Base-by-base conservation (phyloP, 169 alveolate genomes). In the Sarcocystis neurona region DNA sequence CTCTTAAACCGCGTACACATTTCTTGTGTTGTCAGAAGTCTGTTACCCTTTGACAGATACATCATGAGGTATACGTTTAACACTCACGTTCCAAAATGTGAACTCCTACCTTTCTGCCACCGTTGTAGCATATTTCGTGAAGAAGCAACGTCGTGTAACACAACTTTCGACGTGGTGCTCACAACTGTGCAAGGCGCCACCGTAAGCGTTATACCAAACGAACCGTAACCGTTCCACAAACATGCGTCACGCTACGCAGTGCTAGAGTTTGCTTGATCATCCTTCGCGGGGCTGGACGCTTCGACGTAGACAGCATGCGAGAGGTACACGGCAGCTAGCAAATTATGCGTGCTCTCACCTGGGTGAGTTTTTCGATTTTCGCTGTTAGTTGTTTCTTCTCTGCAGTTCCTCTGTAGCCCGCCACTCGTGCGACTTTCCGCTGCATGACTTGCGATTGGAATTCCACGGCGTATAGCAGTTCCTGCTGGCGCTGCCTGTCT, bases 381-480 rank as follows among this genome's bases (percentile, higher is more conserved):
- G 94, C 93, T 58, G 93, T 92, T n/a, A 95, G 94, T 34, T 95
- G 96, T 84, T 93, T 94, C 92, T 96, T 96, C 93, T 97, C 98
- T 86, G 97, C 99, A 37, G 94, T 94, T 12, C 97, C 95, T 84
- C 97, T 92, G 88, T 96, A 97, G 15, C 99, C 98, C 58, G 94
- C 92, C 20, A 96, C 98, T 87, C 97, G 92, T 43, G 97, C 97
- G 20, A 96, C 98, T 90, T 95, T 96, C 85, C 99, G 92, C 93
- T 97, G 98, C 98, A 96, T 96, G 85, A 96, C 92, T 90, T 97
- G 97, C 77, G 97, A 97, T 88, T 96, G 95, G 95, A 95, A 97
- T 91, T 97, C 98, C 37, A 97, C 98, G 82, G 96, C 96, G 90
- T 97, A 97, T 47, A 96, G 93, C 88, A 97, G 92, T 91, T 96